phyloP scores from a whole-genome alignment of 306 rosid genomes.

The Acacia crassicarpa region DNA sequence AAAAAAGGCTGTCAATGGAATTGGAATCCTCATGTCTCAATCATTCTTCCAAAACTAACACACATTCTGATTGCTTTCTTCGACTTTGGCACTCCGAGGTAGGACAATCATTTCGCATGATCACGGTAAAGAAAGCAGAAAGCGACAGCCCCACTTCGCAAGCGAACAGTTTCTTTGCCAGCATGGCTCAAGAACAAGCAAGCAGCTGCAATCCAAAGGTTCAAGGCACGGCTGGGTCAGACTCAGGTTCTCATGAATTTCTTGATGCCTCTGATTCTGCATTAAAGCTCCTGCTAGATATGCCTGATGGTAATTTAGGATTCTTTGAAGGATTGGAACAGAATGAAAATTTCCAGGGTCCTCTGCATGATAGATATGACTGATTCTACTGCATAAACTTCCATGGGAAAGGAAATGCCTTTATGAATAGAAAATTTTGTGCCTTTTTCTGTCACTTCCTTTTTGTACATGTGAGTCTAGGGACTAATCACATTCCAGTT shows the following conservation, averaged over 20 bases:
- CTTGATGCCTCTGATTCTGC: slow-evolving; percentile 50
- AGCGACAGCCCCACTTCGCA: slow-evolving; percentile 25
- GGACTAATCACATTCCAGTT: background rate
- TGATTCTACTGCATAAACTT: slow-evolving; percentile 21
- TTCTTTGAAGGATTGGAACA: slow-evolving; percentile 38
- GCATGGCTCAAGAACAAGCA: slow-evolving; percentile 18
- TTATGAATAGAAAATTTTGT: slow-evolving; percentile 10
- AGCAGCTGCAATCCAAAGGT: slow-evolving; percentile 45
- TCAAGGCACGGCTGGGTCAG: slow-evolving; percentile 34
- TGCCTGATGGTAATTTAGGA: slow-evolving; percentile 42
- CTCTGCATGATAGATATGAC: slow-evolving; percentile 33
- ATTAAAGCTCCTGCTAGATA: slow-evolving; percentile 45
- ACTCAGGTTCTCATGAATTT: slow-evolving; percentile 38
- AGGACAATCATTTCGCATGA: slow-evolving; percentile 47
- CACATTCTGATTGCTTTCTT: slow-evolving; percentile 45
- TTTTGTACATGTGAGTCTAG: background rate
- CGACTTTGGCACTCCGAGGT: slow-evolving; percentile 59
- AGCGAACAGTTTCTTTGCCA: background rate
- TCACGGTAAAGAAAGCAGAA: background rate
- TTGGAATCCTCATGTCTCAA: slow-evolving; percentile 43
- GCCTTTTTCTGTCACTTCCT: slow-evolving; percentile 10
- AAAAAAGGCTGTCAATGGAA: slow-evolving; percentile 55
- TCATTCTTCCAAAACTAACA: slow-evolving; percentile 16
- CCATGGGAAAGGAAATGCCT: slow-evolving; percentile 21
- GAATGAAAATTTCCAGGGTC: slow-evolving; percentile 35